Base-by-base conservation (phyloP, 2,329 filamentous ascomycete genomes). In the Dothiorella sarmentorum region DNA sequence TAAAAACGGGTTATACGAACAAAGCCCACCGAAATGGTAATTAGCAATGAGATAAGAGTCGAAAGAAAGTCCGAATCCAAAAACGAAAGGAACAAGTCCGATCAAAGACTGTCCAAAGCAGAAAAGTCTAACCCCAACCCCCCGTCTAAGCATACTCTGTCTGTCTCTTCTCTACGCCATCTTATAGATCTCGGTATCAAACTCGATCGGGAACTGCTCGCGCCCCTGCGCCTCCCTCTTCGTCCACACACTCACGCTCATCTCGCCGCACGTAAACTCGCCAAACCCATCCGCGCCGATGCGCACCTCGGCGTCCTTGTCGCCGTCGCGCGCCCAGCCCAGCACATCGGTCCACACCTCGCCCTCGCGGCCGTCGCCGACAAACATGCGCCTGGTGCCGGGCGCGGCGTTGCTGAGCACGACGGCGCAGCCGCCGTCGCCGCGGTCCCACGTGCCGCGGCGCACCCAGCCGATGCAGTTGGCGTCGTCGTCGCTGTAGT, bases 331-430 rank as follows among this genome's bases (percentile, higher is more conserved):
- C 24, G 56, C 56, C 78, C 80, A 82, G 6, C 75, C 80, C 53
- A 85, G 68, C 1, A 89, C 66, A 72, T 89, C 85, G 0, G 82
- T 84, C 85, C 86, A 89, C 37, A 74, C 69, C 71, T 88, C 82
- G 0, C 82, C 84, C 0, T 76, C 76, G 66, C 85, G 83, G 49
- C 73, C 71, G 51, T 76, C 69, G 0, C 86, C 86, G 11, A 88
- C 83, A 61, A 78, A 80, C 85, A 89, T 89, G 61, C 75, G 78
- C 66, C 83, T 85, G 61, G 76, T 71, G 9, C 71, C 73, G 11
- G 75, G 71, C 37, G 74, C 75, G 1, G 74, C 73, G 63, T 82
- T 84, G 60, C 78, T 84, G 71, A 87, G 76, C 6, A 87, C 71
- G 18, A 81, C 82, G 9, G 71, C 71, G 49, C 49, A 56, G 29